Base-by-base conservation (phyloP, 2,329 filamentous ascomycete genomes). In the Xylariaceae sp. region DNA sequence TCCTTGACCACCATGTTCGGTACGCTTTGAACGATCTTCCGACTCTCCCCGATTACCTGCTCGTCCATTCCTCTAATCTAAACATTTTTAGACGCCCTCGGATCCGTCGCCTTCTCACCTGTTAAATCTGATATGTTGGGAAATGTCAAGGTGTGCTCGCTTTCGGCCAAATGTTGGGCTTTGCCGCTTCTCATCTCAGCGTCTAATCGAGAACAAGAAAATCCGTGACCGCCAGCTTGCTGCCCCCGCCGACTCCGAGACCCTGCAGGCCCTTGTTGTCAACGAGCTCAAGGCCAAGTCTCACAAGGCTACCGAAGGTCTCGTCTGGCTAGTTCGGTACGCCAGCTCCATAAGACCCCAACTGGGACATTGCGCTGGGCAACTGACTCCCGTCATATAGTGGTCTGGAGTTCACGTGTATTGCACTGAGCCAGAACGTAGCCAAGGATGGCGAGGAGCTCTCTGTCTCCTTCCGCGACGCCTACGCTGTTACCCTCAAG, bases 211-310 rank as follows among this genome's bases (percentile, higher is more conserved):
- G 41, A 16, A 49, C 46, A 63, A 95, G 90, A 97, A 99, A 88
- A 80, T 97, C 72, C 85, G 89, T 61, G 85, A 92, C 49, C 85
- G 92, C 63, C 87, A 92, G 70, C 79, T 86, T 51, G 89, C 86
- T 53, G 84, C 88, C 53, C 90, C 92, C 29, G 77, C 78, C 50
- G 86, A 92, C 61, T 95, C 89, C n/a, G 78, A 81, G 65, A 95
- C 85, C 53, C 78, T 99, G 53, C 94, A 99, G 75, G 83, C 86
- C 44, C 88, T 97, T 46, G 87, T 88, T 64, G 72, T 84, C 61
- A 94, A 92, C 70, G 94, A 99, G 78, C 78, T 96, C 69, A 92
- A 91, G 78, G 80, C 83, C 58, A 92, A 92, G 79, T 92, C 94
- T 74, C 89, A 96, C 76, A 81, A 76, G 53, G 92, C 94, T 51